Evolutionary conservation across 1,284 basidiomycete genomes (phyloP), one percentile per base, ranked within the genome.

Genomic region (Ustilago curta): DNA sequence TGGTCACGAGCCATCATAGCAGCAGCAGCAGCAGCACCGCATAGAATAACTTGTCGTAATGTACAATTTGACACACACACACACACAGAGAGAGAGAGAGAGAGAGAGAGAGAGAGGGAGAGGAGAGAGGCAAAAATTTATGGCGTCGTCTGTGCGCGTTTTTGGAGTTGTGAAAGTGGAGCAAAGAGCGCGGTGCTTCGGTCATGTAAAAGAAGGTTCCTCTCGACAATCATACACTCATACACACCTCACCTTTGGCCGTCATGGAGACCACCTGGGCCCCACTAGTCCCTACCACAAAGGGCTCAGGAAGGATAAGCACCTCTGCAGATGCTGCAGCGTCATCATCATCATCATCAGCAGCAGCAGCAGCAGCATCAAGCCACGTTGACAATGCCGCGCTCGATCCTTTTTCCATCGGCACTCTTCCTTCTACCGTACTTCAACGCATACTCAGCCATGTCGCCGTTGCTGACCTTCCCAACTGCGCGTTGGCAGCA

Each of bases 241-340:
- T 19, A 31, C 31, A 37, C 35, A 35, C 32, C 8, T 19, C 19
- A 32, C 18, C 8, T 12, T 32, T 27, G 12, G 27, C n/a, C 60
- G 55, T 40, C 40, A 75, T 75, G 72, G 72, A 75, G 57, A 60
- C 50, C 23, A 70, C 51, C 23, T 75, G 72, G 72, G 72, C 72
- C 16, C 72, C 72, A 19, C 72, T 75, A 6, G 67, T 70, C n/a
- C 72, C 72, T 1, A 70, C 71, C 3, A 35, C 66, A 21, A 63
- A 64, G 40, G 55, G 51, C 31, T 55, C 62, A 19, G 69, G 51
- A 8, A 25, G 63, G 35, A 19, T 37, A 18, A 71, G 52, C 42
- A 49, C 32, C 11, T 56, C 58, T 5, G 57, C 52, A 50, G 48
- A 47, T 18, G 45, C 57, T 32, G 27, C 55, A 1, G 40, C 44